Evolutionary conservation across 2,329 filamentous ascomycete genomes (phyloP), one percentile per base, ranked within the genome.

Genomic region (Ceratocystis destructans): DNA sequence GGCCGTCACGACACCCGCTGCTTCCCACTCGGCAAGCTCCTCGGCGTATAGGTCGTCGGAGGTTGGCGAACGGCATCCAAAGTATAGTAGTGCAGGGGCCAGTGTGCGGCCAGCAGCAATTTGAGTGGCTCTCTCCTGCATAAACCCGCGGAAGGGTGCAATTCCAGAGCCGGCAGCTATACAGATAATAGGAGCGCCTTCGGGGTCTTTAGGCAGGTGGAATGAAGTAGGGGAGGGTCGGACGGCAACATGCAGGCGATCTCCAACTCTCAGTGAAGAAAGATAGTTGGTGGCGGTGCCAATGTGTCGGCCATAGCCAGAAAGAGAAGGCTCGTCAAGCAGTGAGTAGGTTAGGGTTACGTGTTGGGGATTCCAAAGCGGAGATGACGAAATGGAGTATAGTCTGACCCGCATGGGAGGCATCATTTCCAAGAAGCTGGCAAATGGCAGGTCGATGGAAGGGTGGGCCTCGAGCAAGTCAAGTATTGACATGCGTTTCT

Each of bases 301-400:
- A 5, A 82, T 72, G 74, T 83, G 79, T 8, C 76, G 74, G 12
- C 80, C 79, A 64, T 78, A 77, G 63, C 77, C 77, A 1, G 79
- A 78, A 10, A 80, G 75, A 0, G 84, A 80, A 0, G 82, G 80
- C 1, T 77, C 77, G 61, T 86, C 79, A 63, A 89, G 79, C 0
- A 91, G 80, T 2, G 81, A 80, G 75, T 87, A 90, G 2, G 87
- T 90, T 31, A 92, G 79, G 0, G 86, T 85, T 63, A 82, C 81
- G 67, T 78, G 78, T 10, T 75, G 76, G 0, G 82, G 78, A 69
- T 86, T 80, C 69, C 77, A 78, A 0, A 89, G 78, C 0, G 88
- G 87, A 0, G 87, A 89, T 0, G 87, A 90, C 0, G 88, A 90
- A 71, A 92, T 90, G 41, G 85, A 89, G 70, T 91, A 91, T 73